A percentile compares a stretch with the other conserved stretches of the same genome.
phyloP scores from a whole-genome alignment of 2,329 filamentous ascomycete species.

The Cercospora sp. region DNA sequence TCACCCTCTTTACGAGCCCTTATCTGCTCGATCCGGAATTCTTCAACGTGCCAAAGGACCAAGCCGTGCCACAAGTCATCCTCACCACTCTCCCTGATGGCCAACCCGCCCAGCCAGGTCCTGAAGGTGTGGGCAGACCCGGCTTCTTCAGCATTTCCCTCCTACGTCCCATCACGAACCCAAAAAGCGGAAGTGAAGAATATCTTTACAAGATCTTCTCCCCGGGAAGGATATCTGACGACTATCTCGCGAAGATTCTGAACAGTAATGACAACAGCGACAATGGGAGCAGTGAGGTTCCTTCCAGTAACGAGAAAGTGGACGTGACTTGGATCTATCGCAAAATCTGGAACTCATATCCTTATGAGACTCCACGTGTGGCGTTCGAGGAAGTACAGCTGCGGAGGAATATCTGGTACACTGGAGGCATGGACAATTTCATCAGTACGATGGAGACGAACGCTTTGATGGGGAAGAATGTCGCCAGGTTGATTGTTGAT shows the following conservation, averaged over 20 bases:
- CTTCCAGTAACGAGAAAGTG: slow-evolving; percentile 37
- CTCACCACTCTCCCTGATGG: slow-evolving; percentile 74
- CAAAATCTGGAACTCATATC: slow-evolving; percentile 81
- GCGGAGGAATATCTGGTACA: slow-evolving; percentile 66
- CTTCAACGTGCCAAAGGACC: slow-evolving; percentile 66
- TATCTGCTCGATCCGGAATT: slow-evolving; percentile 68
- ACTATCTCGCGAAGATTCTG: slow-evolving; percentile 53
- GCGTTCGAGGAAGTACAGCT: slow-evolving; percentile 82
- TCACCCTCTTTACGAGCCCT: slow-evolving; percentile 83
- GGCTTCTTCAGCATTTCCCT: slow-evolving; percentile 86
- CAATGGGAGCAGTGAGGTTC: not conserved
- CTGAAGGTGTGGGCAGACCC: slow-evolving; percentile 65
- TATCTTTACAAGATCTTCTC: slow-evolving; percentile 70
- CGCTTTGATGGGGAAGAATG: slow-evolving; percentile 84
- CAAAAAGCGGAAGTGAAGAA: slow-evolving; percentile 41
- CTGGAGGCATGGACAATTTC: slow-evolving; percentile 78
- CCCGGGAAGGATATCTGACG: slow-evolving; percentile 48
- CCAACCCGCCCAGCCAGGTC: slow-evolving; percentile 51
- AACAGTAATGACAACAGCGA: slow-evolving; percentile 34
- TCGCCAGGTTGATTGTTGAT: slow-evolving; percentile 69
- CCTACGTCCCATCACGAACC: slow-evolving; percentile 63
- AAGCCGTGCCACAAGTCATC: slow-evolving; percentile 68
- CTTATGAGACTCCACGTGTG: slow-evolving; percentile 76
- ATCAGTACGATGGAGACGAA: slow-evolving; percentile 98
- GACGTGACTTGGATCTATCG: slow-evolving; percentile 74